A percentile compares a stretch with the other conserved stretches of the same genome.
These are phyloP conservation scores for Rosa chinensis DNA, from an alignment of 306 rosid genomes.

Conservation along the genomic window DNA sequence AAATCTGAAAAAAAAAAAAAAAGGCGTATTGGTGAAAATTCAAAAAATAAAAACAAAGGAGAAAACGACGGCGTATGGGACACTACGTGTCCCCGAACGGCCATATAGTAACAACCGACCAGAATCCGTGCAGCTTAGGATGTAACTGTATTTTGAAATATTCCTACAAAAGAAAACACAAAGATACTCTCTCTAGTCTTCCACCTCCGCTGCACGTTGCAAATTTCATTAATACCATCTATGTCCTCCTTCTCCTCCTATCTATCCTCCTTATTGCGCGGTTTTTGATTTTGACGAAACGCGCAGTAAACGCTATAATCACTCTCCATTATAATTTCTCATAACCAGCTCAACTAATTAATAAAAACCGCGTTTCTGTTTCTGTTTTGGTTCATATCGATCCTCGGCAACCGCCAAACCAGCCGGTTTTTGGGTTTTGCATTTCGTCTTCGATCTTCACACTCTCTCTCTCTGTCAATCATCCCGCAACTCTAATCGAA, in stretches of 20 bases:
- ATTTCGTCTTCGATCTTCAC: not conserved
- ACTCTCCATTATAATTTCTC: not conserved
- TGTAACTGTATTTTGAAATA: slow-evolving; percentile 9
- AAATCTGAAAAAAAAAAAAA: no score
- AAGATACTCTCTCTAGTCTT: slow-evolving; percentile 5
- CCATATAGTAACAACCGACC: slow-evolving; percentile 9
- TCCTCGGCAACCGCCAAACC: not conserved
- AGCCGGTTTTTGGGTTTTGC: not conserved
- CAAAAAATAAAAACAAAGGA: not conserved
- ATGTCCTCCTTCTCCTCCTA: not conserved
- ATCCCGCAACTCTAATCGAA: not conserved
- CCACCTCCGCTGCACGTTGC: slow-evolving; percentile 30
- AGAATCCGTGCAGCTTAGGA: slow-evolving; percentile 2
- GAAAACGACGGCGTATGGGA: not conserved
- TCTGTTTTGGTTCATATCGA: not conserved
- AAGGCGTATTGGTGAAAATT: not conserved
- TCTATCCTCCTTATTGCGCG: not conserved
- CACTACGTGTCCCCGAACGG: not conserved
- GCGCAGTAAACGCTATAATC: not conserved
- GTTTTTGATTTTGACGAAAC: not conserved
- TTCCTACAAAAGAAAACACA: not conserved
- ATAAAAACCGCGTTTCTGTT: slow-evolving; percentile 5
- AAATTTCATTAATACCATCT: not conserved
- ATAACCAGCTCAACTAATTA: not conserved
- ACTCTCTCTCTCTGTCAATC: not conserved